Base-by-base conservation (phyloP, 75 land plant species). In the Selaginella moellendorffii region DNA sequence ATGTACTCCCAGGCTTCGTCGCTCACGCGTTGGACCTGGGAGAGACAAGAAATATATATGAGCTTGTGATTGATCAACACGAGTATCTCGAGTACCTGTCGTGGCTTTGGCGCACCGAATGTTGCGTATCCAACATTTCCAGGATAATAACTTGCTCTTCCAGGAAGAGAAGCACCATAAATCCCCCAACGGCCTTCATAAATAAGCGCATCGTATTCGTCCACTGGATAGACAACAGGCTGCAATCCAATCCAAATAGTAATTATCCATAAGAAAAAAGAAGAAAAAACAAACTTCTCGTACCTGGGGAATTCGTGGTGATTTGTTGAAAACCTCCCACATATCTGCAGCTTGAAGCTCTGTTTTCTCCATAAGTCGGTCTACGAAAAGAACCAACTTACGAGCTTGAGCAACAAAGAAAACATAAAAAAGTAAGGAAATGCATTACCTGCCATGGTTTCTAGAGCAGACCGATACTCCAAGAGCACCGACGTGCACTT, bases 141-240 rank as follows among this genome's bases (percentile, higher is more conserved):
- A 27, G 97, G 97, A 28, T 74, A 68, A 75, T 82, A 91, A 27
- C 92, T 91, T 18, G 77, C 93, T 63, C 97, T 88, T 23, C 93
- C 97, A 29, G 97, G 86, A 24, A 87, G 77, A 14, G 85, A 70
- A 23, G 77, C 67, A n/a, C 97, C 93, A 77, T 91, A 78, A n/a
- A 91, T 74, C 52, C 93, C 97, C 97, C 97, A 91, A 27, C 97
- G 71, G 27, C 97, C 97, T 26, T 77, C 84, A 69, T 91, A 75
- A 25, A 92, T 64, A 14, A 92, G 82, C 0, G 90, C 87, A 26
- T 85, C 98, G 73, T 85, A 83, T 74, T 92, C 98, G 73, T 92
- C 88, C 30, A 92, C 74, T 10, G 81, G 82, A 31, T 1, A 53
- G 1, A 85, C 84, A 54, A 79, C 68, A 53, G 86, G 86, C 97